Percentiles rank a stretch among this genome's conserved stretches.
These are phyloP conservation scores for Xanthoparmelia taractica DNA, from an alignment of 495 filamentous ascomycete genomes.

Conservation along the genomic window DNA sequence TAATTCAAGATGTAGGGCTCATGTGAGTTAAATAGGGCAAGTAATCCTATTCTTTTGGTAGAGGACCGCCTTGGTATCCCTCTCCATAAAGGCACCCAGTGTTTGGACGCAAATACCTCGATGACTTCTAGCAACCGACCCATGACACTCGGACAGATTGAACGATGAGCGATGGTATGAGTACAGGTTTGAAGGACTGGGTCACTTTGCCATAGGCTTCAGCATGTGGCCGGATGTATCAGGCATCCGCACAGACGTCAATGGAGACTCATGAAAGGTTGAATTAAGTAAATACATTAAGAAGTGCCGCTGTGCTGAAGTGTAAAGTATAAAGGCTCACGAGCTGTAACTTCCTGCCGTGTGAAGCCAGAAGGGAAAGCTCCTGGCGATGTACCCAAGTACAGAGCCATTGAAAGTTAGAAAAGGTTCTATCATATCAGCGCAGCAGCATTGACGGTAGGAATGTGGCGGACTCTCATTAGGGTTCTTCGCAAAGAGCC, in stretches of 20 bases:
- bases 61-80: no score
- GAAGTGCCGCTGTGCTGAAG: conserved; percentile 1
- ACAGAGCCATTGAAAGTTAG: not conserved
- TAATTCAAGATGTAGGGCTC: no score
- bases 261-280: conserved; percentile 8
- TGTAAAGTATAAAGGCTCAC: conserved; percentile 8
- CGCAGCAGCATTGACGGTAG: not conserved
- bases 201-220: not conserved
- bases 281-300: conserved; percentile 21
- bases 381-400: not conserved
- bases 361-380: not conserved
- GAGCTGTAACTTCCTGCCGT: not conserved
- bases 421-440: conserved; percentile 4
- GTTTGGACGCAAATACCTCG: not conserved
- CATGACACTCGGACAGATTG: not conserved
- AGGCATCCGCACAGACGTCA: not conserved
- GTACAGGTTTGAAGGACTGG: not conserved
- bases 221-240: not conserved
- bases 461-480: not conserved
- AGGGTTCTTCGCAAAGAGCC: not conserved
- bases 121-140: not conserved
- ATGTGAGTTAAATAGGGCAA: no score
- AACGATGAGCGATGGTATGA: not conserved
- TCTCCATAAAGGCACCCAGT: no score
- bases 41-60: no score